Evolutionary conservation across 2,329 filamentous ascomycete species (phyloP), one percentile per base, ranked within the genome.

Genomic region (Hypoxylon sp.): DNA sequence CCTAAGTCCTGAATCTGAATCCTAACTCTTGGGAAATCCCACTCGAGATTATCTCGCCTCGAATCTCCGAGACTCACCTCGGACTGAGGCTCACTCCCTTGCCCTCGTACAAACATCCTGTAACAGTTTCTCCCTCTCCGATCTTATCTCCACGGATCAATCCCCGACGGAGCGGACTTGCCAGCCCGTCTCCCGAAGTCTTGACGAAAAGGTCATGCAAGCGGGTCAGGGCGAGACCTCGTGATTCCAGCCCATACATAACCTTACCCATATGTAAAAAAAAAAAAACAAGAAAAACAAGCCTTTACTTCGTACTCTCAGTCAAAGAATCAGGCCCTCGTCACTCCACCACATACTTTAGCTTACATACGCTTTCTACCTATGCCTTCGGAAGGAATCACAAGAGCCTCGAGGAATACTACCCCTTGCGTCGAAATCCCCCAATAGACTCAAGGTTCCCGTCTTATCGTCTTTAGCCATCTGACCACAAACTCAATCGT

Each of bases 21-120:
- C 63, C 37, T 41, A 17, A 41, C 32, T 41, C 37, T 41, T 41
- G 17, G 6, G n/a, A 20, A 41, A 19, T n/a, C 37, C 17, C 24
- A 26, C 24, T 41, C n/a, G 15, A 60, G 50, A 58, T 63, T 56
- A 60, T 66, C 57, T 62, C 15, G 19, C 37, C 61, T 68, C 65
- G 65, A 68, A 68, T 68, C 65, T 68, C 65, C 65, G 65, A 68
- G 65, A 57, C 48, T 62, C 54, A 59, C 52, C 63, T 68, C 65
- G 65, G 65, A 68, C 62, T 54, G 54, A 56, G 11, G 7, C 59
- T 56, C 52, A 53, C 48, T 49, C 46, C 39, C 20, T 28, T 17
- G 22, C 46, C 39, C 20, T 28, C 22, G 22, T 3, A 41, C 37
- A 41, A 41, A 24, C 47, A 41, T 50, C 24, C 44, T 52, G 26